phyloP scores from a whole-genome alignment of 352 stramenopile genomes.

The Phytophthora kernoviae region DNA sequence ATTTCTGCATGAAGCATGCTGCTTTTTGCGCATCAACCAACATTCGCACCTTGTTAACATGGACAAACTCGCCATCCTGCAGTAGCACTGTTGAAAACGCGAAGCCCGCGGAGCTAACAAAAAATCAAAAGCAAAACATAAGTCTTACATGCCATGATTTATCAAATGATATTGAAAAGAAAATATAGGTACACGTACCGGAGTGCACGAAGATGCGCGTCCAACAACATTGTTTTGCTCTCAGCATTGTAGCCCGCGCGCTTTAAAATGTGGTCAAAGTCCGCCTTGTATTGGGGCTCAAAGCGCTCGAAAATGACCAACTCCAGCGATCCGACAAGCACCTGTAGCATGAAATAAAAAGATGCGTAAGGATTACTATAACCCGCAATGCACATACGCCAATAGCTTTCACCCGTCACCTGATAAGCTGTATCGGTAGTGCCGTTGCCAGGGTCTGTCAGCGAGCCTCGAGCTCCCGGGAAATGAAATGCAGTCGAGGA shows the following conservation, averaged over 20 bases:
- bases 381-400: conserved; percentile 4
- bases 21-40: background rate
- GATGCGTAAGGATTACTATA: background rate
- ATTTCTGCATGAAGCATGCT: background rate
- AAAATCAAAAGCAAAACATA: background rate
- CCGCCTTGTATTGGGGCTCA: conserved; percentile 57
- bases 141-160: background rate
- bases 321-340: conserved; percentile 78
- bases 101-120: conserved; percentile 65
- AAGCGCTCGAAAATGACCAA: conserved; percentile 87
- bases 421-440: conserved; percentile 84
- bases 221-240: conserved; percentile 76
- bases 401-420: conserved; percentile 22
- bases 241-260: conserved; percentile 62
- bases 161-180: conserved; percentile 1
- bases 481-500: conserved; percentile 81
- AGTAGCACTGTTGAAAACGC: conserved; percentile 78
- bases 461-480: conserved; percentile 58
- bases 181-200: conserved; percentile 33
- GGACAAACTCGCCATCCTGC: conserved; percentile 78
- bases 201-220: conserved; percentile 69
- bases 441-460: conserved; percentile 74
- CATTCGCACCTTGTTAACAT: conserved; percentile 76
- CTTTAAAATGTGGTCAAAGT: conserved; percentile 68
- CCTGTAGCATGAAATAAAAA: conserved; percentile 28